Evolutionary conservation across 495 filamentous ascomycete species (phyloP), one percentile per base, ranked within the genome.

Genomic region (Trichocladium antarcticum): DNA sequence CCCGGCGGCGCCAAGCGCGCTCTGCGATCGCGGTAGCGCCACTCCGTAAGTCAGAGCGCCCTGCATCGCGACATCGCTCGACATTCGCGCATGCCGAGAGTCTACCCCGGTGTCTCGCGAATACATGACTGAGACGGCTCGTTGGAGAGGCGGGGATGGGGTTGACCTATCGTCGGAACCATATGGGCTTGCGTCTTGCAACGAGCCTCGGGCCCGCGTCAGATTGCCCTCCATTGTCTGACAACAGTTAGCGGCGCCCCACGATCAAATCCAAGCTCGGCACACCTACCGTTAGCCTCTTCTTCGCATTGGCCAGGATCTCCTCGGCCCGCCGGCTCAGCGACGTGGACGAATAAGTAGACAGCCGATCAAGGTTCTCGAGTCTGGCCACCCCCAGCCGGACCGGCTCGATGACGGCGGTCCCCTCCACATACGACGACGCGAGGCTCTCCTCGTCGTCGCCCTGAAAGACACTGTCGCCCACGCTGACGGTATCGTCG

Each of bases 141-240:
- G 60, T 37, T 60, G 60, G 35, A 63, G 58, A 1, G 66, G 57
- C 5, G 72, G 68, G 0, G 70, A 72, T 10, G 71, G 65, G 11
- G 71, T 72, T 29, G 72, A 73, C 6, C 57, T n/a, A n/a, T n/a
- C 58, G 38, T 70, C 68, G 1, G 74, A 79, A 6, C 72, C 61
- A n/a, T 79, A 75, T 4, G 72, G 75, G 12, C 80, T 73, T 6
- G 75, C 73, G n/a, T 73, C 64, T 44, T 76, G 74, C 20, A 90
- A 71, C 3, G 86, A 81, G 46, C 79, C 83, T 45, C 89, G 80
- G 17, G 88, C 89, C 28, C 87, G 79, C 42, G 73, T 82, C 19
- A 95, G 67, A 58, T 95, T 95, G 15, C 82, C 86, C 66, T 95
- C 89, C 86, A 95, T 93, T 15, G 87, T 81, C 89, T 95, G 57